Base-by-base conservation (phyloP, 176 grass and related monocot species). In the Zea mays region DNA sequence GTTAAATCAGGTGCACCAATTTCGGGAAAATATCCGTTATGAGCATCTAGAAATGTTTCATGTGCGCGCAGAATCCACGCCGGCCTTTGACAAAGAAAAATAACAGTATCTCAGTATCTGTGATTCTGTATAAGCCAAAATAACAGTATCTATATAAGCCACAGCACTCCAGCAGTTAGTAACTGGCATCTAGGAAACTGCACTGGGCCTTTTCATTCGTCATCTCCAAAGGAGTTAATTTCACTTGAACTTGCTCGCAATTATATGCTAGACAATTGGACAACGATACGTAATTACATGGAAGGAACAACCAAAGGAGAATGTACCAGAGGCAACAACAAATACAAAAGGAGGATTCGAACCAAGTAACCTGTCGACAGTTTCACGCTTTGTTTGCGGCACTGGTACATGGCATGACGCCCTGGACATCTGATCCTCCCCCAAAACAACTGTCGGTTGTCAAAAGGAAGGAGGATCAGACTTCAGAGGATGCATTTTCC, bases 301-400 rank as follows among this genome's bases (percentile, higher is more conserved):
- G 54, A 10, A 75, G 10, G 21, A 56, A 62, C 33, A 62, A 14
- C 2, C 54, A 9, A 57, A 82, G 5, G 15, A 37, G 36, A 57
- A 7, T 72, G 9, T 8, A 63, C 55, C n/a, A 44, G 34, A 70
- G 9, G 36, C 38, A 44, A 72, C 20, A 45, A 47, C 65, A 64
- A 40, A 71, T 76, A 34, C 47, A 8, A 39, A 9, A 20, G 4
- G 12, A 11, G 46, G 54, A 57, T 74, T 41, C 0, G 14, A 68
- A 69, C 63, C 40, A 36, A 56, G 55, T 70, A 80, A 69, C 14
- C 39, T 52, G 70, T 37, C 44, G 41, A 64, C 16, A 76, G 55
- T 52, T 46, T 81, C 78, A 59, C 55, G 5, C 64, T 81, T 81
- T 69, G 66, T 81, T 81, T 69, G 66, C 16, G 12, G 55, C 65